Percentiles rank a stretch among this genome's conserved stretches.
Conservation (phyloP, 805 yeast species). For the Cyberlindnera euphorbiae region DNA sequence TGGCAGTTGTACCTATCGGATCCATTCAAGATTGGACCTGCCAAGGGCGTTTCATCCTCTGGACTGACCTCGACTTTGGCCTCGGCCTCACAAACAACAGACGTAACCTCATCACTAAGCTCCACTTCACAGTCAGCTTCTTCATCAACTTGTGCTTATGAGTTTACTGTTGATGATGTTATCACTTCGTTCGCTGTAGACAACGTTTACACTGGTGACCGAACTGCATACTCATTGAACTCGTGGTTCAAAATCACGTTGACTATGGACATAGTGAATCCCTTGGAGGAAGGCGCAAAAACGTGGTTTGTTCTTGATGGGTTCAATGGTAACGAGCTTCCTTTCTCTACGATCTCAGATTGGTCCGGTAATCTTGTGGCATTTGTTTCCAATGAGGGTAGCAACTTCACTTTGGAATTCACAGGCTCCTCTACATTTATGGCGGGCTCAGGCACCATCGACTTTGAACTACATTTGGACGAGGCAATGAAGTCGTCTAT, state of each 20-base stretch:
- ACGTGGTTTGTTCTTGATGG: not conserved
- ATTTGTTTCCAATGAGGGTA: not conserved
- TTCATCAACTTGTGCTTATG: not conserved
- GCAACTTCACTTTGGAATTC: not conserved
- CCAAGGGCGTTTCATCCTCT: constrained; percentile 1
- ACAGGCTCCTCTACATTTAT: not conserved
- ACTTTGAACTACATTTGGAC: not conserved
- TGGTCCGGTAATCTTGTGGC: not conserved
- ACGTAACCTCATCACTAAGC: not conserved
- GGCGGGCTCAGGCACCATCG: not conserved
- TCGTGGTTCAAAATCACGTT: not conserved
- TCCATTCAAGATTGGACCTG: constrained; percentile 4
- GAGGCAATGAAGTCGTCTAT: not conserved
- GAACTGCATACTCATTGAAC: not conserved
- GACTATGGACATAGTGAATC: not conserved
- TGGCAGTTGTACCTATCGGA: constrained; percentile 10
- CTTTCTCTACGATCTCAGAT: not conserved
- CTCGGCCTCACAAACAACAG: not conserved
- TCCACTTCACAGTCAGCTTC: constrained; percentile 1
- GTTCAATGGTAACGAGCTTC: not conserved
- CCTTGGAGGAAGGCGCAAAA: not conserved
- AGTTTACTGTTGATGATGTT: not conserved
- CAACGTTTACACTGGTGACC: not conserved
- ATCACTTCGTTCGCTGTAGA: not conserved
- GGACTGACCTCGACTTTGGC: not conserved